Evolutionary conservation across 1,284 basidiomycete genomes (phyloP).

Genomic region (Filobasidium uniguttulatum): DNA sequence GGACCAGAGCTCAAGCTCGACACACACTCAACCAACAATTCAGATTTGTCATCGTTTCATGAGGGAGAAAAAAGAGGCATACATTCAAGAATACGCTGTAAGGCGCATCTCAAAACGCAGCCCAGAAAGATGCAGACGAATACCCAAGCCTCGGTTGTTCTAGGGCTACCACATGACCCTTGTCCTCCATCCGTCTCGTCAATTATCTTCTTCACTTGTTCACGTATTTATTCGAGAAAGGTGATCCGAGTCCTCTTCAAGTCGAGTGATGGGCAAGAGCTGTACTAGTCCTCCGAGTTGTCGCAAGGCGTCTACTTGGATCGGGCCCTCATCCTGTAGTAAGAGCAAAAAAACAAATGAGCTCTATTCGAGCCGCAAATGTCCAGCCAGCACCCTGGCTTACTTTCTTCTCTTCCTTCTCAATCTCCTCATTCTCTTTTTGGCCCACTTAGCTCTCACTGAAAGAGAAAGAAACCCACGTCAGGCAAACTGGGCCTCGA

Average conservation of each 20-base stretch:
- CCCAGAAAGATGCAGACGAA: neutral
- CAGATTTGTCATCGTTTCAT: conserved; percentile 1
- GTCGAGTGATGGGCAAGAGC: neutral
- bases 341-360: neutral
- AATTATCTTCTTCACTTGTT: no score
- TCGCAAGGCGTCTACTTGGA: conserved; percentile 15
- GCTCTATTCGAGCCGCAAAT: neutral
- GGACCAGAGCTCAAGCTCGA: no score
- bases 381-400: no score
- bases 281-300: neutral
- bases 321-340: conserved; percentile 16
- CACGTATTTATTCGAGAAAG: no score
- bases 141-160: neutral
- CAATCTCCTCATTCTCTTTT: conserved; percentile 17
- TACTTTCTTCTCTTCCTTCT: conserved; percentile 17
- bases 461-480: neutral
- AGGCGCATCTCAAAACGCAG: no score
- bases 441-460: conserved; percentile 18
- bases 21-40: neutral
- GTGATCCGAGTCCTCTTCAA: neutral
- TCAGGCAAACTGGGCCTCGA: no score
- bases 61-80: no score
- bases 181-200: neutral
- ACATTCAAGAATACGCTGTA: no score
- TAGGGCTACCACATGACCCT: neutral